Evolutionary conservation across 768 basidiomycete genomes (phyloP).

Genomic region (Agrocybe praecox): DNA sequence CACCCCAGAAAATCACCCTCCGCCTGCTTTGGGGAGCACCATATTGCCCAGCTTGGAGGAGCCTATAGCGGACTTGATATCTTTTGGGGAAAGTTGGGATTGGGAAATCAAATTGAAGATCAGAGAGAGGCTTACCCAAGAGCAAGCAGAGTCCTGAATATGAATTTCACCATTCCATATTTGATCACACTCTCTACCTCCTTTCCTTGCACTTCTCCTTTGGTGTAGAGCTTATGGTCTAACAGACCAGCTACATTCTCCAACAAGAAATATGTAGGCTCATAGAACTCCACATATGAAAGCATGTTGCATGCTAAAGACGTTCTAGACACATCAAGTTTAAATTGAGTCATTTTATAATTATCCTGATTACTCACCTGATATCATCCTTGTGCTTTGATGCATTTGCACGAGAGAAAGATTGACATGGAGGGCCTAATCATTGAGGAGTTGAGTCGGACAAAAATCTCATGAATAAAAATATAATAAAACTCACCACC

Average conservation of each 20-base stretch:
- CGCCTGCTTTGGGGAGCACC: constrained; percentile 71
- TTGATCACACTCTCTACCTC: constrained; percentile 42
- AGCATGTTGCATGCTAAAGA: constrained; percentile 73
- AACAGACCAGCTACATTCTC: constrained; percentile 76
- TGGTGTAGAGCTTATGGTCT: constrained; percentile 47
- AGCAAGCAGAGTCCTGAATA: constrained; percentile 57
- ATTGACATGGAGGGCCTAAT: constrained; percentile 74
- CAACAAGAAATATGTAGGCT: constrained; percentile 64
- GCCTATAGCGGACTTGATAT: constrained; percentile 68
- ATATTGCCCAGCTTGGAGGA: constrained; percentile 72
- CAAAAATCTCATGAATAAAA: background rate
- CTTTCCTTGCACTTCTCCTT: constrained; percentile 18
- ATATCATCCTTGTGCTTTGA: constrained; percentile 62
- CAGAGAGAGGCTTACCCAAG: constrained; percentile 53
- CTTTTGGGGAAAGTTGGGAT: constrained; percentile 27
- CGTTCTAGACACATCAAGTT: constrained; percentile 39
- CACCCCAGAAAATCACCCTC: constrained; percentile 71
- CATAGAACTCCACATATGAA: constrained; percentile 65
- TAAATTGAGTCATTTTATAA: background rate
- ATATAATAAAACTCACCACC: constrained; percentile 50
- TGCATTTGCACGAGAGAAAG: constrained; percentile 69
- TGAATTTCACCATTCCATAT: constrained; percentile 67
- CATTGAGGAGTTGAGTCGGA: constrained; percentile 22
- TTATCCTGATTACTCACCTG: constrained; percentile 38
- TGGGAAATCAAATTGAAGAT: background rate